Percentiles rank a stretch among this genome's conserved stretches.
Conservation (phyloP, 345 rosid species). For the Hirschfeldia incana region DNA sequence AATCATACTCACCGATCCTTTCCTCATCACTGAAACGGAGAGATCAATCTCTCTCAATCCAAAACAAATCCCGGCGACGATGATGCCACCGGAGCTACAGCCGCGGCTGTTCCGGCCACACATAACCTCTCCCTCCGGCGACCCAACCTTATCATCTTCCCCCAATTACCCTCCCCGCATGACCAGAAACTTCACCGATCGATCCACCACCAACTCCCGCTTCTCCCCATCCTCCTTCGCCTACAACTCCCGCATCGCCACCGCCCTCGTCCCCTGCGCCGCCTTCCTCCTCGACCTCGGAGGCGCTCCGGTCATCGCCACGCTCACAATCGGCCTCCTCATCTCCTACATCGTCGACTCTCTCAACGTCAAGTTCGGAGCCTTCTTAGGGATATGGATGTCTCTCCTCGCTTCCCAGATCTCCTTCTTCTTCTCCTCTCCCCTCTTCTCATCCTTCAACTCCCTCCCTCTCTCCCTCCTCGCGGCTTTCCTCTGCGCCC, state of each 20-base stretch:
- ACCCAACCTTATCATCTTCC: constrained; percentile 46
- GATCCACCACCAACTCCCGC: constrained; percentile 52
- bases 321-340: constrained; percentile 83
- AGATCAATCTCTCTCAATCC: not conserved
- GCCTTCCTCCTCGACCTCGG: constrained; percentile 97
- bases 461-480: constrained; percentile 65
- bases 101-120: constrained; percentile 85
- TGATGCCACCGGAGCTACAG: constrained; percentile 95
- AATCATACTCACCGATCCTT: constrained; percentile 35
- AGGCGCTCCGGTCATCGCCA: constrained; percentile 75
- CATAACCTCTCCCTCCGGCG: constrained; percentile 50
- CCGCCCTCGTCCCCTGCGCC: constrained; percentile 80
- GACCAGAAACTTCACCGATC: constrained; percentile 40
- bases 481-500: constrained; percentile 74
- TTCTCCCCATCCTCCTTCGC: constrained; percentile 80
- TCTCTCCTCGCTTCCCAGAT: constrained; percentile 85
- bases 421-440: constrained; percentile 86
- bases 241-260: constrained; percentile 73
- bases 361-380: constrained; percentile 72
- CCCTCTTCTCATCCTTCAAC: constrained; percentile 59
- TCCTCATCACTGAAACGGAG: constrained; percentile 28
- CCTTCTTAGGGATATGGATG: constrained; percentile 87
- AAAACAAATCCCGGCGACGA: constrained; percentile 48
- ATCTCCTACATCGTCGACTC: constrained; percentile 92
- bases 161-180: constrained; percentile 45